These are phyloP conservation scores for Ophiocordyceps camponoti-floridani DNA, from an alignment of 2,329 filamentous ascomycete species.

Conservation along the genomic window DNA sequence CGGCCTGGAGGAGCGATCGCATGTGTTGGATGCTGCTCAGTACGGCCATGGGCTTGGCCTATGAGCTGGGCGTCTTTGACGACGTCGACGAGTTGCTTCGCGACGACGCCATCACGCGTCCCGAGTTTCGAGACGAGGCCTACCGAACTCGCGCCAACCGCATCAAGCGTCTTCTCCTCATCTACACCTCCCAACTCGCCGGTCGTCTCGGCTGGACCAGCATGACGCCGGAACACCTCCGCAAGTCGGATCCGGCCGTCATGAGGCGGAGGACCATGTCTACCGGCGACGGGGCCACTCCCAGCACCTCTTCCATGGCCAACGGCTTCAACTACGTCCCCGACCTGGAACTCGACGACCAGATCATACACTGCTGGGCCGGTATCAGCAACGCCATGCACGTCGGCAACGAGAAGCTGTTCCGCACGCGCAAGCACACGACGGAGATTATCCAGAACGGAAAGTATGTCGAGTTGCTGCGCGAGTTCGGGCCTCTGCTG, in stretches of 20 bases:
- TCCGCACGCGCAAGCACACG: slow-evolving; percentile 73
- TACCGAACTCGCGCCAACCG: slow-evolving; percentile 65
- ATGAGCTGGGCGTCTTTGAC: slow-evolving; percentile 92
- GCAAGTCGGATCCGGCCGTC: slow-evolving; percentile 38
- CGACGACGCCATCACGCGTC: slow-evolving; percentile 38
- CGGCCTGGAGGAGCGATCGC: slow-evolving; percentile 81
- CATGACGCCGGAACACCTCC: slow-evolving; percentile 62
- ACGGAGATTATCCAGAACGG: slow-evolving; percentile 77
- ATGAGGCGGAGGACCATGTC: slow-evolving; percentile 30
- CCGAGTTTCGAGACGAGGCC: slow-evolving; percentile 54
- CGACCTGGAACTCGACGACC: slow-evolving; percentile 47
- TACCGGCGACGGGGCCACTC: slow-evolving; percentile 39
- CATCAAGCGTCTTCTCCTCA: slow-evolving; percentile 70
- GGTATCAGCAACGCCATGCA: slow-evolving; percentile 89
- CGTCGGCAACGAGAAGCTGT: slow-evolving; percentile 72
- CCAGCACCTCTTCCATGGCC: slow-evolving; percentile 38
- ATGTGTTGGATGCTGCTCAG: slow-evolving; percentile 98
- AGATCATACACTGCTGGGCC: slow-evolving; percentile 77
- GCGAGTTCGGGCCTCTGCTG: slow-evolving; percentile 65
- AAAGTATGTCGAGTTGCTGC: slow-evolving; percentile 63
- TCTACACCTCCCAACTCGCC: slow-evolving; percentile 88
- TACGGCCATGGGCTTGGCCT: slow-evolving; percentile 74
- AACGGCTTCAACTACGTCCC: slow-evolving; percentile 48
- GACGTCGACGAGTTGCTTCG: slow-evolving; percentile 57
- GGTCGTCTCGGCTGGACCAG: slow-evolving; percentile 83